These are phyloP conservation scores for Pisolithus albus DNA, from an alignment of 768 basidiomycete species.

Conservation along the genomic window DNA sequence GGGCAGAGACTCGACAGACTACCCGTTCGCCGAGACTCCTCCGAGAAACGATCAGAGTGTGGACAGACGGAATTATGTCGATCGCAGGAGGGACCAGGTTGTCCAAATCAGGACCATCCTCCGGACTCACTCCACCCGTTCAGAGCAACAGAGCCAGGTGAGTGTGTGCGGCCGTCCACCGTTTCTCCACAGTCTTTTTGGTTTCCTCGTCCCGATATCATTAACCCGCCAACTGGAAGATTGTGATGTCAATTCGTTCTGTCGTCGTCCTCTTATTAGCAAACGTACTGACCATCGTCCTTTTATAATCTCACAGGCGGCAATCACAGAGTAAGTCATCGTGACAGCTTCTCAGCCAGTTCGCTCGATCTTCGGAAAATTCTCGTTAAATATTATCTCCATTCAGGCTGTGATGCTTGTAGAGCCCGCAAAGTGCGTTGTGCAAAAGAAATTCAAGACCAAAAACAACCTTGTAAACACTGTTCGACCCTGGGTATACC, in stretches of 20 bases:
- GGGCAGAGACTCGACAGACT: neutral
- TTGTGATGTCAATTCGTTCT: neutral
- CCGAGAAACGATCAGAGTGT: neutral
- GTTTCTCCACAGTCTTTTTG: neutral
- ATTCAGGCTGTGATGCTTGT: slow-evolving; percentile 77
- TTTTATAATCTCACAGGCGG: slow-evolving; percentile 45
- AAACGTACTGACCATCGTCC: slow-evolving; percentile 25
- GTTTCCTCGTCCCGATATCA: neutral
- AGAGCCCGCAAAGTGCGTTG: slow-evolving; percentile 83
- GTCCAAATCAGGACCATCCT: neutral
- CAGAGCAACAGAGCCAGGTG: neutral
- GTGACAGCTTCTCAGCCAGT: slow-evolving; percentile 5
- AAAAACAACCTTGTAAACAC: slow-evolving; percentile 79
- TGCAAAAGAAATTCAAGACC: slow-evolving; percentile 70
- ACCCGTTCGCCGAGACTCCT: neutral
- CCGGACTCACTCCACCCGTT: neutral
- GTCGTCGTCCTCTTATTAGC: neutral
- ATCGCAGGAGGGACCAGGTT: neutral
- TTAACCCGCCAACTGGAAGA: neutral
- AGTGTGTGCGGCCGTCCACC: neutral
- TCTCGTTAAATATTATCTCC: slow-evolving; percentile 11
- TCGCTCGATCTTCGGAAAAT: slow-evolving; percentile 15
- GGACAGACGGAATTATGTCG: neutral
- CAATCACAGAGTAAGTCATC: slow-evolving; percentile 71
- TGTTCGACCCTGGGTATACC: slow-evolving; percentile 75